These are phyloP conservation scores for Pythium aristosporum DNA, from an alignment of 352 stramenopile species.

Conservation along the genomic window DNA sequence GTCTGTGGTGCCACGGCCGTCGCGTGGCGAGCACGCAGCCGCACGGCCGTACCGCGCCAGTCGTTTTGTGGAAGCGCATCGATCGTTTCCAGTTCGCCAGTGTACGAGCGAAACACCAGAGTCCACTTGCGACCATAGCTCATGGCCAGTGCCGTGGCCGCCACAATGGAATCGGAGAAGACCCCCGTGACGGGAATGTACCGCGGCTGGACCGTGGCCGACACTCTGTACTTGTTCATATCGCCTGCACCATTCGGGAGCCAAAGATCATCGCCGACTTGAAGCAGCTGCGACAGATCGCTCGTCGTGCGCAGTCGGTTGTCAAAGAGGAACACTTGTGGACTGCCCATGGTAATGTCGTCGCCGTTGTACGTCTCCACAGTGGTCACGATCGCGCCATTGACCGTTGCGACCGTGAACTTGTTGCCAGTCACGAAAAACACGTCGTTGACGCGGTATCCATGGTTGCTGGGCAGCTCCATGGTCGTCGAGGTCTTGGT, in stretches of 20 bases:
- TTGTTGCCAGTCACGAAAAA: constrained; percentile 44
- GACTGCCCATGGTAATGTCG: constrained; percentile 30
- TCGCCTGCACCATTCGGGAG: constrained; percentile 38
- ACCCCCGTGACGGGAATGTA: constrained; percentile 50
- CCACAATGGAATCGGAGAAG: constrained; percentile 45
- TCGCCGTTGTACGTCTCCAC: constrained; percentile 34
- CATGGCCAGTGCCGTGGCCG: constrained; percentile 33
- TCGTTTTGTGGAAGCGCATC: constrained; percentile 59
- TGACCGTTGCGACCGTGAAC: constrained; percentile 37
- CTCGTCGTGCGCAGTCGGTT: constrained; percentile 64
- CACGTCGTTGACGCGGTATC: constrained; percentile 22
- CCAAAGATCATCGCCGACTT: constrained; percentile 52
- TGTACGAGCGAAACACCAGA: constrained; percentile 70
- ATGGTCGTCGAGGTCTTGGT: constrained; percentile 29
- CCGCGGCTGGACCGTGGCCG: constrained; percentile 21
- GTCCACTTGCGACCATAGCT: constrained; percentile 57
- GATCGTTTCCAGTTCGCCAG: constrained; percentile 50
- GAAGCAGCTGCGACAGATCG: constrained; percentile 40
- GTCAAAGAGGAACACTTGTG: constrained; percentile 53
- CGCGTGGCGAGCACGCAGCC: constrained; percentile 45
- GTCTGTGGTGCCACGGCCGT: constrained; percentile 39
- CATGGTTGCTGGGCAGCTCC: constrained; percentile 46
- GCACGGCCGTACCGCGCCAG: constrained; percentile 53
- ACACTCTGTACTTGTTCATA: constrained; percentile 50
- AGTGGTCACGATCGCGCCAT: constrained; percentile 34